Conservation (phyloP, 805 yeast genomes). For the Lachancea cidri region DNA sequence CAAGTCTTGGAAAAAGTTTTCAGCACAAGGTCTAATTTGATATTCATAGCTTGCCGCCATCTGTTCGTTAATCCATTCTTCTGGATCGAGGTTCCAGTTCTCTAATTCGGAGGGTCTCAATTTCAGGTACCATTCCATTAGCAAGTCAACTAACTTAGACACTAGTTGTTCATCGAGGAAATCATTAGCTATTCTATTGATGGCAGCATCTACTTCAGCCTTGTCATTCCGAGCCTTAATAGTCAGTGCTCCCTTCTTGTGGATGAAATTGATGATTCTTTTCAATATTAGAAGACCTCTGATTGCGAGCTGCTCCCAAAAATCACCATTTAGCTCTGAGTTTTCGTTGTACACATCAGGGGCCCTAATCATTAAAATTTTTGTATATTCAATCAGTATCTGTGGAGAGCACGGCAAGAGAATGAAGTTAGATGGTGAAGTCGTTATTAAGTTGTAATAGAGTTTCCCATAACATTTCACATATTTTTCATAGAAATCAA, state of each 20-base stretch:
- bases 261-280: conserved; percentile 53
- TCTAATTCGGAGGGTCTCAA: conserved; percentile 73
- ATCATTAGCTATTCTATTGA: conserved; percentile 44
- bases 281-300: conserved; percentile 62
- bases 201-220: conserved; percentile 55
- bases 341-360: conserved; percentile 53
- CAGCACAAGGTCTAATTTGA: conserved; percentile 83
- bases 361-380: conserved; percentile 60
- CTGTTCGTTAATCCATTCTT: conserved; percentile 88
- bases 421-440: conserved; percentile 66
- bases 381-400: conserved; percentile 56
- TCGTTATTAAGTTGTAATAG: conserved; percentile 52
- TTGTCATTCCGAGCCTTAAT: conserved; percentile 62
- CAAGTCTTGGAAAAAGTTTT: conserved; percentile 73
- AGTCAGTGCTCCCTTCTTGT: conserved; percentile 62
- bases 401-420: conserved; percentile 59
- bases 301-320: conserved; percentile 74
- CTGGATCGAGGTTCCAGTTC: conserved; percentile 81
- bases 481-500: conserved; percentile 55
- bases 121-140: conserved; percentile 70
- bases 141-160: conserved; percentile 54
- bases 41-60: conserved; percentile 72
- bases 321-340: conserved; percentile 45
- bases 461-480: conserved; percentile 72
- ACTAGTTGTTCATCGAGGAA: conserved; percentile 57